Conservation (phyloP, 108 stramenopile genomes). For the Nitzschia sp. region DNA sequence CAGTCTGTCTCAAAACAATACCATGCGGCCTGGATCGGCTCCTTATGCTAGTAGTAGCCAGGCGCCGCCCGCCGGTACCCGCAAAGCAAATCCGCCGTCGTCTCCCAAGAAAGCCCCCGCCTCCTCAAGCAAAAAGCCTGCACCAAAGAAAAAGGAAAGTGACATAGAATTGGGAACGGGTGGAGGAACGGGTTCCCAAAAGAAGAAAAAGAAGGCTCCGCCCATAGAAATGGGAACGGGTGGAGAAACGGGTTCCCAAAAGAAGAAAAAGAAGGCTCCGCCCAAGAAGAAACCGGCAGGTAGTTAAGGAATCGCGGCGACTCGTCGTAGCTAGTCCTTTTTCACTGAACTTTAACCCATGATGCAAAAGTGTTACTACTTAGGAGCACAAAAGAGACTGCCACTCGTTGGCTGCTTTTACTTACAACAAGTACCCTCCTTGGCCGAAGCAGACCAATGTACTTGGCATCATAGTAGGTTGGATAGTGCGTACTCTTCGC, state of each 20-base stretch:
- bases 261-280: not conserved
- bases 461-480: no score
- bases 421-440: no score
- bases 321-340: no score
- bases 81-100: not conserved
- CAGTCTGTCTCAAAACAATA: constrained; percentile 11
- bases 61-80: not conserved
- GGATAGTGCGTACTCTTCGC: no score
- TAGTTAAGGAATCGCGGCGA: no score
- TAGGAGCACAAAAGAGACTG: no score
- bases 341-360: no score
- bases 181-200: not conserved
- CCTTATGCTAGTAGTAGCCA: not conserved
- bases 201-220: not conserved
- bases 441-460: no score
- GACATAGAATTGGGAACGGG: not conserved
- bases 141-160: not conserved
- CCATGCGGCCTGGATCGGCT: not conserved
- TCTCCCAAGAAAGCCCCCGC: not conserved
- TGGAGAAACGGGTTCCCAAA: not conserved
- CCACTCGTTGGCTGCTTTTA: no score
- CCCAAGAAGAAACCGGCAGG: not conserved
- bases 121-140: not conserved
- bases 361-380: no score
- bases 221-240: not conserved